phyloP scores from a whole-genome alignment of 148 eudicot genomes.

The Rhododendron vialii region DNA sequence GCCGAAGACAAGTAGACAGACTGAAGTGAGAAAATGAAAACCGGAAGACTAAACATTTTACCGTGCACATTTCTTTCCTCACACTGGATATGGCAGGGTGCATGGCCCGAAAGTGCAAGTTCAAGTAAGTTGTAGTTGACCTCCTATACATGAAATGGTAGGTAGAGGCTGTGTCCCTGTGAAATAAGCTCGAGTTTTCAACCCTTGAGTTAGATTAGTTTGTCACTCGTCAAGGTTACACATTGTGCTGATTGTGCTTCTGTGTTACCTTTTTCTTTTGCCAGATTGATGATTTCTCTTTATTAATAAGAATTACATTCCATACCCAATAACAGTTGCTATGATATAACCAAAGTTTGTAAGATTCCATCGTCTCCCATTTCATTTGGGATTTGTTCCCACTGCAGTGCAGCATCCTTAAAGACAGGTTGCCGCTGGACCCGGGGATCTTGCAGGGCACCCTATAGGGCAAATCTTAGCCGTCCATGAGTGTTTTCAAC shows the following conservation, averaged over 20 bases:
- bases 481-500: too few relatives aligned
- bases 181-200: neutral
- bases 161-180: too few relatives aligned
- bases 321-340: neutral
- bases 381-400: neutral
- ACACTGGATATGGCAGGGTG: neutral
- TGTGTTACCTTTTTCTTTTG: neutral
- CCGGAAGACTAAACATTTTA: neutral
- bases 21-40: neutral
- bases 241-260: neutral
- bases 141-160: neutral
- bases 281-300: neutral
- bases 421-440: neutral
- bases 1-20: slow-evolving; percentile 23
- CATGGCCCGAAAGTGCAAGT: too few relatives aligned
- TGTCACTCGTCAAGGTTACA: neutral
- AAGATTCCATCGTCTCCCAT: neutral
- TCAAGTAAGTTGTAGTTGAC: neutral
- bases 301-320: neutral
- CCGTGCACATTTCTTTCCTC: neutral
- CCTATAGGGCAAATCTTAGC: too few relatives aligned
- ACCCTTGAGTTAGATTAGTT: neutral
- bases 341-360: neutral
- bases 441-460: too few relatives aligned
- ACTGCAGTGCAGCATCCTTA: neutral